Evolutionary conservation across 2,329 filamentous ascomycete species (phyloP), one percentile per base, ranked within the genome.

Genomic region (Trichophyton mentagrophytes): DNA sequence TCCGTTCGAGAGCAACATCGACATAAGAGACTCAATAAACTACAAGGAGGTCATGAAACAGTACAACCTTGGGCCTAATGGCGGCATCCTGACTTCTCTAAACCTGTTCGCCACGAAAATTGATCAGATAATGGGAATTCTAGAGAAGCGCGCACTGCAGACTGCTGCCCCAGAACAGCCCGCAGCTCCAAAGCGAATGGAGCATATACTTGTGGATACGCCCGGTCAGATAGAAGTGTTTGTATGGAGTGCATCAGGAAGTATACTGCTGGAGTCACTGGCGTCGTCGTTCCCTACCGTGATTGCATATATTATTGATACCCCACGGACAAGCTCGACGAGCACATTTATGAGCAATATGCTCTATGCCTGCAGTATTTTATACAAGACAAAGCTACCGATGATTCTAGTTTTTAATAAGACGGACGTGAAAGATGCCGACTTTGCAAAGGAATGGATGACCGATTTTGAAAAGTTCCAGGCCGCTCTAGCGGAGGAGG

Each of bases 371-470:
- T 97, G 93, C 80, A 95, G 89, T 63, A 99, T 99, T 65, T 82
- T 99, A 15, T 99, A 99, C 82, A 97, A 97, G 79, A 97, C 92
- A 1, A 96, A 95, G 72, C 80, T 99, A 0, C 93, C 93, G 25
- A 99, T 99, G 93, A 95, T 99, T 60, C 78, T 99, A 6, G 93
- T 99, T 9, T 97, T 99, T 80, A 99, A 99, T 80, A 99, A 99
- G 78, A 96, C 91, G 0, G 93, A 99, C 69, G 90, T 95, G 47
- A 90, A 95, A 72, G 88, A 95, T 69, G 89, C 90, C 0, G 82
- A 83, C 27, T 96, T 96, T 69, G 93, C 91, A 1, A 93, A 92
- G 76, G 90, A 97, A 71, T 99, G 95, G 93, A 99, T 99, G 93
- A 95, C 91, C 4, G 92, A 99, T 73, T 99, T 96, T 69, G 93